Evolutionary conservation across 108 stramenopile genomes (phyloP).

Genomic region (Skeletonema potamos): DNA sequence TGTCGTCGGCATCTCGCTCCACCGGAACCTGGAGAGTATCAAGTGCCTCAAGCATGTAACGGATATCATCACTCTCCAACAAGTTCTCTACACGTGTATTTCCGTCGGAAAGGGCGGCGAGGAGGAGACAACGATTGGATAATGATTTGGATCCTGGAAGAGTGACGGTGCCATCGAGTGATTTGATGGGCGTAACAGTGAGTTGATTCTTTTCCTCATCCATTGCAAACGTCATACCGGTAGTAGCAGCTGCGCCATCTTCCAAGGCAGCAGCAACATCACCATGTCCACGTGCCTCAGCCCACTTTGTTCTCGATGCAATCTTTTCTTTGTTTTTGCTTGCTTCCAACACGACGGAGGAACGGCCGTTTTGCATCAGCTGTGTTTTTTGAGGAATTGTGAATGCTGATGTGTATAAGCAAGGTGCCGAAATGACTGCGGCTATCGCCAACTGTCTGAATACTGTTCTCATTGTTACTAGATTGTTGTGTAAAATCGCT

Average conservation of each 20-base stretch:
- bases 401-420: background rate
- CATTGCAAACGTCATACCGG: constrained; percentile 31
- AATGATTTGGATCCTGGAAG: constrained; percentile 94
- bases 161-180: constrained; percentile 86
- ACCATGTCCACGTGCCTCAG: constrained; percentile 46
- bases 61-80: constrained; percentile 93
- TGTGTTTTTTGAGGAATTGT: background rate
- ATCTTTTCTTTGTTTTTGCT: constrained; percentile 57
- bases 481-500: background rate
- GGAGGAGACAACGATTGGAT: constrained; percentile 86
- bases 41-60: constrained; percentile 95
- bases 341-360: constrained; percentile 26
- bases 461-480: background rate
- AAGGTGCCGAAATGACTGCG: background rate
- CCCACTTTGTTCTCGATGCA: constrained; percentile 56
- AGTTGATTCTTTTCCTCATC: constrained; percentile 50
- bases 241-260: background rate
- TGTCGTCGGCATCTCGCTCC: constrained; percentile 52
- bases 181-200: constrained; percentile 74
- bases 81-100: constrained; percentile 84
- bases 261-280: background rate
- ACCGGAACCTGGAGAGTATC: constrained; percentile 81
- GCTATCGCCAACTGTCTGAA: constrained; percentile 1
- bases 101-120: constrained; percentile 75
- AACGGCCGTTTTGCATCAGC: background rate